Evolutionary conservation across 75 land plant genomes (phyloP), one percentile per base, ranked within the genome.

Genomic region (Selaginella tamariscina): DNA sequence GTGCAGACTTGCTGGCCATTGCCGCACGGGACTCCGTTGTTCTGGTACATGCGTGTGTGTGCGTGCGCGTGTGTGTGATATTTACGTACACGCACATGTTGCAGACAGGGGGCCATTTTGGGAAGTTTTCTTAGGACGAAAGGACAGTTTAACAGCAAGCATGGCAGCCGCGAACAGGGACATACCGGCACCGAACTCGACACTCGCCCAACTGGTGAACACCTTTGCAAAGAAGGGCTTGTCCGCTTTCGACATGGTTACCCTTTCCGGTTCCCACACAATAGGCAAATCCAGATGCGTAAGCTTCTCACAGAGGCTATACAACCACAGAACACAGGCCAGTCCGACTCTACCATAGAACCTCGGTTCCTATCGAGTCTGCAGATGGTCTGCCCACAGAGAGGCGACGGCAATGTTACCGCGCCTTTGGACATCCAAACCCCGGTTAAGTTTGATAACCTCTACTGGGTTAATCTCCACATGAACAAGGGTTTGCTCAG

Each of bases 241-340:
- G 18, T 59, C 62, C 26, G n/a, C 62, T 23, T 5, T 5, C 21
- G 62, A 59, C 62, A 59, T 59, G 62, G 26, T 59, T 23, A 26
- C 26, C 27, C 62, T 59, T 23, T 59, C 62, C 26, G 62, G 62
- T 5, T 59, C 62, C 62, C 62, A 59, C 62, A 59, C 62, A 8
- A n/a, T 59, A 2, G 62, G 62, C 21, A 8, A 2, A 2, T 21
- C 62, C 21, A 5, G 62, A 2, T 59, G 62, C 26, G 5, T 23
- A 2, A 59, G 62, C 26, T 23, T 59, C 21, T 9, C 62, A 2
- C 62, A 59, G 26, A 8, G 62, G 9, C 62, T 59, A 8, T 59
- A 59, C 62, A n/a, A 59, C 26, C 26, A 23, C 62, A 59, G 26
- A 59, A n/a, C 8, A 8, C 62, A n/a, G 26, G 62, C 21, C 8